These are phyloP conservation scores for Arachnomyces sp. DNA, from an alignment of 2,329 filamentous ascomycete genomes.

Conservation along the genomic window DNA sequence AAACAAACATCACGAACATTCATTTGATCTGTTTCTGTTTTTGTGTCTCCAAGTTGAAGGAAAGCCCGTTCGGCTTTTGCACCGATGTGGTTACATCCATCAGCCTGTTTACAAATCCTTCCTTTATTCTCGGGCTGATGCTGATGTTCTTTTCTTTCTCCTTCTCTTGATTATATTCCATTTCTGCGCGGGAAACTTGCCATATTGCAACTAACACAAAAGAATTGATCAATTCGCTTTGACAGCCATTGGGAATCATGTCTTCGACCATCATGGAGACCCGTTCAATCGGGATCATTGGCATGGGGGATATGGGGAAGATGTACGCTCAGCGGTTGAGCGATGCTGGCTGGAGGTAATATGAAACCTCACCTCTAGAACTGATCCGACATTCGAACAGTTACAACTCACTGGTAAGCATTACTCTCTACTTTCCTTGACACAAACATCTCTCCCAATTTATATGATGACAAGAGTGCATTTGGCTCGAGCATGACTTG, in stretches of 20 bases:
- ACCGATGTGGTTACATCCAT: slow-evolving; percentile 29
- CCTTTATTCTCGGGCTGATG: background rate
- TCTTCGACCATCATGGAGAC: background rate
- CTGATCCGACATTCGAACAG: slow-evolving; percentile 7
- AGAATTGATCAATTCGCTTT: background rate
- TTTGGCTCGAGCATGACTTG: slow-evolving; percentile 98
- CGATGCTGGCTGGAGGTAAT: slow-evolving; percentile 93
- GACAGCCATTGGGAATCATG: background rate
- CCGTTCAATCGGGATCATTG: slow-evolving; percentile 85
- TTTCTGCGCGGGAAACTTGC: background rate
- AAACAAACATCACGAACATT: too few species aligned
- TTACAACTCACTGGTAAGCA: slow-evolving; percentile 12
- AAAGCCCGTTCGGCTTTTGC: slow-evolving; percentile 46
- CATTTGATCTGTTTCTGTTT: too few species aligned
- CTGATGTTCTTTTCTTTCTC: slow-evolving; percentile 1
- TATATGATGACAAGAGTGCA: slow-evolving; percentile 99
- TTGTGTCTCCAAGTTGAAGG: slow-evolving; percentile 40
- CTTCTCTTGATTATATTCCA: background rate
- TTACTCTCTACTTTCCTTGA: slow-evolving; percentile 20
- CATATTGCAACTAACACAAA: too few species aligned
- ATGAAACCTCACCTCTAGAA: slow-evolving; percentile 13
- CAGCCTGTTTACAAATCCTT: too few species aligned
- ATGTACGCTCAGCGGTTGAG: slow-evolving; percentile 91
- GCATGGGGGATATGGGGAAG: slow-evolving; percentile 99
- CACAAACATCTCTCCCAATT: slow-evolving; percentile 12